phyloP scores from a whole-genome alignment of 345 rosid genomes.

The Orychophragmus violaceus region DNA sequence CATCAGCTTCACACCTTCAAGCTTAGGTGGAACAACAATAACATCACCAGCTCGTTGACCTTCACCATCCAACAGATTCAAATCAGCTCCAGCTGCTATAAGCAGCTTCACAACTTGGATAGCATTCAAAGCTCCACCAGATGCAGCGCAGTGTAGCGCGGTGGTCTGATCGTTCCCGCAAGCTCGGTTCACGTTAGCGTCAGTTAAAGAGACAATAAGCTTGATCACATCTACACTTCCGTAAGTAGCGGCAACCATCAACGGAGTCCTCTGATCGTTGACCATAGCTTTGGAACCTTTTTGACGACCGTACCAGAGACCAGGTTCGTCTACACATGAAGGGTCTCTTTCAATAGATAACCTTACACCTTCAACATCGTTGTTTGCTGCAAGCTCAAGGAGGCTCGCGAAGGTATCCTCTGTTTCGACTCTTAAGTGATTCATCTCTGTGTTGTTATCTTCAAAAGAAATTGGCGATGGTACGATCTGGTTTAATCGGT shows the following conservation, averaged over 20 bases:
- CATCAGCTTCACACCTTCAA: slow-evolving; percentile 39
- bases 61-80: slow-evolving; percentile 48
- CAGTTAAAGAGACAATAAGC: slow-evolving; percentile 59
- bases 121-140: slow-evolving; percentile 79
- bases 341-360: slow-evolving; percentile 54
- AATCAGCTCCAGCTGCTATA: slow-evolving; percentile 77
- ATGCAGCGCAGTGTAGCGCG: slow-evolving; percentile 92
- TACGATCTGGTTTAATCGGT: slow-evolving; percentile 36
- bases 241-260: slow-evolving; percentile 92
- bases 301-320: slow-evolving; percentile 84
- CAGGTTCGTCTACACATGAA: slow-evolving; percentile 62
- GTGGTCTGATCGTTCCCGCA: slow-evolving; percentile 70
- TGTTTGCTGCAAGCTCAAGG: slow-evolving; percentile 93
- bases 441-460: slow-evolving; percentile 48
- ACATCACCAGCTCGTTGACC: slow-evolving; percentile 74
- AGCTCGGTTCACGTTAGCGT: slow-evolving; percentile 56
- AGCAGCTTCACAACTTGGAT: slow-evolving; percentile 72
- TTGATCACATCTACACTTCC: slow-evolving; percentile 76
- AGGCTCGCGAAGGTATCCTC: slow-evolving; percentile 78
- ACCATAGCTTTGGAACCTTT: slow-evolving; percentile 86
- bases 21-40: slow-evolving; percentile 76
- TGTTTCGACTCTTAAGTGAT: slow-evolving; percentile 69
- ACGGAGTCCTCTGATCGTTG: slow-evolving; percentile 69
- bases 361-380: slow-evolving; percentile 61
- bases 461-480: slow-evolving; percentile 26